These are phyloP conservation scores for Hypoxylon rubiginosum DNA, from an alignment of 2,329 filamentous ascomycete species.

Conservation along the genomic window DNA sequence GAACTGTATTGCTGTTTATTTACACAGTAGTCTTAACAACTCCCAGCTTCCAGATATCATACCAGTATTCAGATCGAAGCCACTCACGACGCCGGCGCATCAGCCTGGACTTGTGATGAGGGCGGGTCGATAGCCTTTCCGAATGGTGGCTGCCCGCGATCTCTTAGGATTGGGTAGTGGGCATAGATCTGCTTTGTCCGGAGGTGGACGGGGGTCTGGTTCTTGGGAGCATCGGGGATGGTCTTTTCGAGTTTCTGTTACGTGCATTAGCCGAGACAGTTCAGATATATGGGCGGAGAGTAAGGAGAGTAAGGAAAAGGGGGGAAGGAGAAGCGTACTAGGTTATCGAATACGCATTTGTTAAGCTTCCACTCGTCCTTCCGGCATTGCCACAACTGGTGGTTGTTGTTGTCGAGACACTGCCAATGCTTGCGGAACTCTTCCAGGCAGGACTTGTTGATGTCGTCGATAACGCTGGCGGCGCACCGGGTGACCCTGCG, in stretches of 20 bases:
- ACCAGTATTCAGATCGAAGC: not conserved
- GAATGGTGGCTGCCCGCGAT: slow-evolving; percentile 49
- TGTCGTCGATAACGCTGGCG: slow-evolving; percentile 94
- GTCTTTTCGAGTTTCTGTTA: slow-evolving; percentile 82
- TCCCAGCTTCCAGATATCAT: slow-evolving; percentile 5
- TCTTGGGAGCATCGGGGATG: slow-evolving; percentile 79
- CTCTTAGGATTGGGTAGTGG: slow-evolving; percentile 61
- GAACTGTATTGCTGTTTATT: slow-evolving; percentile 35
- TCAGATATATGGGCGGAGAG: not conserved
- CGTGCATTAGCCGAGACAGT: slow-evolving; percentile 18
- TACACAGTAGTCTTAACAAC: slow-evolving; percentile 33
- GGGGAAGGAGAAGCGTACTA: slow-evolving; percentile 71
- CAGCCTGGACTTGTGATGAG: slow-evolving; percentile 47
- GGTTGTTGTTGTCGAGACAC: slow-evolving; percentile 97
- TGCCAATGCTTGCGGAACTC: slow-evolving; percentile 96
- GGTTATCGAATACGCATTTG: slow-evolving; percentile 94
- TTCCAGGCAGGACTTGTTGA: slow-evolving; percentile 93
- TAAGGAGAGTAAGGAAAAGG: not conserved
- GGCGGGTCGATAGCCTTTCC: slow-evolving; percentile 51
- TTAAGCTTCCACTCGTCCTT: slow-evolving; percentile 90
- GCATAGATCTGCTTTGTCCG: slow-evolving; percentile 74
- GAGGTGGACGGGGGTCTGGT: slow-evolving; percentile 80
- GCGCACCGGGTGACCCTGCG: slow-evolving; percentile 97
- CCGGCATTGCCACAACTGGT: slow-evolving; percentile 96
- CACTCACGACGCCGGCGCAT: slow-evolving; percentile 43